Evolutionary conservation across 2,329 filamentous ascomycete genomes (phyloP), one percentile per base, ranked within the genome.

Genomic region (Clonostachys chloroleuca): DNA sequence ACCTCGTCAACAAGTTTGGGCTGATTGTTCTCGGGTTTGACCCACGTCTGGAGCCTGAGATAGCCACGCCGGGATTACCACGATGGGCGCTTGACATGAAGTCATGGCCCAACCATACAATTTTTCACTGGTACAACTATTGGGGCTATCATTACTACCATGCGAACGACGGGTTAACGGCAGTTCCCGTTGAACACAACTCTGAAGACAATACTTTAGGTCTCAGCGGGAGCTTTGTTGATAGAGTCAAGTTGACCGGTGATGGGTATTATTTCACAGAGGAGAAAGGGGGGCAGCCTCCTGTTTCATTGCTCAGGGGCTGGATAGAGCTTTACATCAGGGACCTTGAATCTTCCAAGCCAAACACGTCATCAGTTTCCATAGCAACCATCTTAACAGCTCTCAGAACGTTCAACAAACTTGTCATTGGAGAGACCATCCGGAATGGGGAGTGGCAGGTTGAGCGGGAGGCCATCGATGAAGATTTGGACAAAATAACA

Each of bases 401-500:
- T 18, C 17, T n/a, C 14, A 18, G 17, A 18, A 18, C 37, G 40
- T 12, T 34, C 42, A 8, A n/a, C 10, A 39, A 45, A 18, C 8
- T 9, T 14, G 17, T 45, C 8, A 12, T 45, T 6, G 43, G 33
- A n/a, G 43, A 16, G 14, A 4, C 5, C 14, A 39, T 39, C 14
- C 36, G 17, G 4, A 18, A 39, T 17, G 3, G 5, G 2, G 36
- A 39, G 36, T 18, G 34, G 16, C 34, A 41, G 34, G 18, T 51
- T 10, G 35, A 45, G 12, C 18, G 49, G 13, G 17, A 12, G 8
- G 17, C 18, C 3, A 35, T 45, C 18, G 42, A 47, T 0, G 40
- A 4, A 12, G 51, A 48, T 39, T 24, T 33, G 13, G 24, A 50
- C 6, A 56, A 57, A 1, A n/a, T 59, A 10, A 51, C 54, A n/a